Evolutionary conservation across 192 early-diverging fungal genomes (phyloP).

Genomic region (Oehlia diaphana): DNA sequence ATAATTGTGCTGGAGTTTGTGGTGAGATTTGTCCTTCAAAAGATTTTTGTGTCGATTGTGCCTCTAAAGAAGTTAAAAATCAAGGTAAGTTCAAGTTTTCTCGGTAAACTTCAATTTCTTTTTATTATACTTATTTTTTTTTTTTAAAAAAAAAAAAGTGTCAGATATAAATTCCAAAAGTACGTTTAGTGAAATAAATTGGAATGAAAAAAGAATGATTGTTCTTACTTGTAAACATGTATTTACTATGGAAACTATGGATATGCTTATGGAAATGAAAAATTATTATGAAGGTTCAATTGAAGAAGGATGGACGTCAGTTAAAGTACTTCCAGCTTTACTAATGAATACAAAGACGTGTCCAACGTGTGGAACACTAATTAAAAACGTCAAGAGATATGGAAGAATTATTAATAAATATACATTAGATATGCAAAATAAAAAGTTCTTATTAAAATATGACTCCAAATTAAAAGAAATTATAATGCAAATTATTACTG

Average conservation of each 20-base stretch:
- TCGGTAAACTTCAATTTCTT: no score
- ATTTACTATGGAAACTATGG: constrained; percentile 51
- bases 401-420: constrained; percentile 23
- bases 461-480: background rate
- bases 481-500: background rate
- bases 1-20: constrained; percentile 53
- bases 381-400: constrained; percentile 20
- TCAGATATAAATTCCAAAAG: no score
- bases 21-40: constrained; percentile 41
- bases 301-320: background rate
- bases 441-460: constrained; percentile 21
- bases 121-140: no score
- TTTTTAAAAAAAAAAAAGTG: no score
- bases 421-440: constrained; percentile 20
- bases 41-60: constrained; percentile 40
- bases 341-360: background rate
- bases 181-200: constrained; percentile 28
- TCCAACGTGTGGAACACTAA: constrained; percentile 7
- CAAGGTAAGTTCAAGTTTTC: background rate
- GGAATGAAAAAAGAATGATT: constrained; percentile 45
- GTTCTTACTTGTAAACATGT: constrained; percentile 52
- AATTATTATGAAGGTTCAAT: constrained; percentile 37
- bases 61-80: constrained; percentile 29
- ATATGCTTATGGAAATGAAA: constrained; percentile 47
- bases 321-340: background rate